Evolutionary conservation across 2,329 filamentous ascomycete species (phyloP).

Genomic region (Aphanoascus verrucosus): DNA sequence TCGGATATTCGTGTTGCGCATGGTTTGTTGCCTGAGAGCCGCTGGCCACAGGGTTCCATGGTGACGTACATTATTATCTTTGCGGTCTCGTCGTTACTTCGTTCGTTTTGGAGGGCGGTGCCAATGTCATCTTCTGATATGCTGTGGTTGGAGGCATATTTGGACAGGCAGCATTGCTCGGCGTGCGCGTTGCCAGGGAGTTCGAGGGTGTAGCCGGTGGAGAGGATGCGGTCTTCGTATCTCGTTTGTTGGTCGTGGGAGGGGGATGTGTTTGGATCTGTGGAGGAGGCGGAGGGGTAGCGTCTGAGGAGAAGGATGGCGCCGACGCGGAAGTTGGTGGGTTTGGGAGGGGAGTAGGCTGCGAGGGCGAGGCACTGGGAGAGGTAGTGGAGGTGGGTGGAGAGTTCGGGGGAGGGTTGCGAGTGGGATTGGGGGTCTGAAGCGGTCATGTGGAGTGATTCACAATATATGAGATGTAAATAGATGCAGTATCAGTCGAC

Average conservation of each 20-base stretch:
- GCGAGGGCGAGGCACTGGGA: conserved; percentile 65
- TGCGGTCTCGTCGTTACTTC: conserved; percentile 26
- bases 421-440: conserved; percentile 10
- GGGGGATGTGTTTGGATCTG: conserved; percentile 16
- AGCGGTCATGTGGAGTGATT: conserved; percentile 3
- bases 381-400: conserved; percentile 46
- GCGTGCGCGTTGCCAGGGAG: conserved; percentile 89
- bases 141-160: conserved; percentile 38
- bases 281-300: conserved; percentile 15
- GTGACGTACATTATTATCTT: conserved; percentile 71
- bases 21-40: conserved; percentile 38
- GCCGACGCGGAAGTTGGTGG: conserved; percentile 88
- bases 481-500: no score
- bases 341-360: conserved; percentile 66
- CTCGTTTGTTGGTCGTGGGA: background rate
- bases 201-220: conserved; percentile 84
- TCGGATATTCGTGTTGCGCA: conserved; percentile 66
- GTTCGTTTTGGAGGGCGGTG: conserved; percentile 27
- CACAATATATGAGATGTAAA: background rate
- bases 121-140: conserved; percentile 28
- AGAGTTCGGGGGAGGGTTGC: conserved; percentile 12
- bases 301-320: conserved; percentile 59
- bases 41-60: conserved; percentile 51
- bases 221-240: conserved; percentile 46
- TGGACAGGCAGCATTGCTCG: conserved; percentile 81